phyloP scores from a whole-genome alignment of 805 yeast species.

The Monosporozyma siamensis region DNA sequence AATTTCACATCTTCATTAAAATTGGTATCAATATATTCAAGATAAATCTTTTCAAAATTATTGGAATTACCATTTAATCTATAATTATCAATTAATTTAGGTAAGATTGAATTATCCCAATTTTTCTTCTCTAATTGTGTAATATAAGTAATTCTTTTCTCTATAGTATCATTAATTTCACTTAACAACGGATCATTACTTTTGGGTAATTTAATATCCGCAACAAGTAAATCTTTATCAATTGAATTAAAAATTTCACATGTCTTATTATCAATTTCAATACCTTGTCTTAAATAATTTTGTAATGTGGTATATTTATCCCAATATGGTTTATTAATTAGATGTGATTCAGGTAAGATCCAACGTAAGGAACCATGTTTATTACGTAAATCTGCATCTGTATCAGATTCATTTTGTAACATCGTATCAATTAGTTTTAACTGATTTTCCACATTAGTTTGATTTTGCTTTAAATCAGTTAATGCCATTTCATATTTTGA shows the following conservation, averaged over 20 bases:
- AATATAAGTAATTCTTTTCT: constrained; percentile 26
- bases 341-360: constrained; percentile 41
- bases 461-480: constrained; percentile 12
- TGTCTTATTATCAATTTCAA: constrained; percentile 50
- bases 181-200: constrained; percentile 29
- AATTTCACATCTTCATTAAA: constrained; percentile 43
- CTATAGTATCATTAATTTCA: constrained; percentile 30
- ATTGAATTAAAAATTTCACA: constrained; percentile 39
- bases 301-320: constrained; percentile 38
- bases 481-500: constrained; percentile 31
- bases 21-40: constrained; percentile 33
- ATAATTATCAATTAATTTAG: constrained; percentile 43
- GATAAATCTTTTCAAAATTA: constrained; percentile 35
- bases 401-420: constrained; percentile 42
- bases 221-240: constrained; percentile 34
- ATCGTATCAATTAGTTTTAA: constrained; percentile 39
- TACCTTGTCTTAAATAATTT: constrained; percentile 47
- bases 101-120: constrained; percentile 40
- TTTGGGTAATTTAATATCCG: constrained; percentile 30
- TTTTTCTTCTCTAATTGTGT: constrained; percentile 38
- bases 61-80: constrained; percentile 27
- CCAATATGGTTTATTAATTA: constrained; percentile 33
- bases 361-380: constrained; percentile 47
- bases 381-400: constrained; percentile 42
- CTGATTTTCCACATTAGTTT: constrained; percentile 32